These are phyloP conservation scores for Paspalum notatum DNA, from an alignment of 176 grass and related monocot genomes.

Conservation along the genomic window DNA sequence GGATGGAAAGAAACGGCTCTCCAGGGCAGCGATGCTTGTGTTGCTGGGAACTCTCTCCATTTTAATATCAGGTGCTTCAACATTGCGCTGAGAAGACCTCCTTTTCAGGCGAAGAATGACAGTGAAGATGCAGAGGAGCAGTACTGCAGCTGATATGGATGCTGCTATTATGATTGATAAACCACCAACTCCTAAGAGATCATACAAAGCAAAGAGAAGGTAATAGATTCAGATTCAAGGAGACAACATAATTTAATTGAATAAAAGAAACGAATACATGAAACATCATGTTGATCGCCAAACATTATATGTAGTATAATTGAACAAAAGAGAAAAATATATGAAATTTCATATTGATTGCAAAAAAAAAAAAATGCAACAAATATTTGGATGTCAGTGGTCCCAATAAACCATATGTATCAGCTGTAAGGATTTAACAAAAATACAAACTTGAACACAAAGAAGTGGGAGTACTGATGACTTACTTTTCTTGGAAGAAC, in stretches of 20 bases:
- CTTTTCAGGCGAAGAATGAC: slow-evolving; percentile 43
- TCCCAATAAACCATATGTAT: neutral
- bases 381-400: no score
- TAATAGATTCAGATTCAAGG: neutral
- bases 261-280: neutral
- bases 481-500: slow-evolving; percentile 51
- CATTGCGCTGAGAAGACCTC: slow-evolving; percentile 24
- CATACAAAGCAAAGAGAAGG: slow-evolving; percentile 12
- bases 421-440: neutral
- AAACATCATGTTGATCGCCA: slow-evolving; percentile 1
- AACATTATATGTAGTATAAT: neutral
- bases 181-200: slow-evolving; percentile 37
- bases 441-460: neutral
- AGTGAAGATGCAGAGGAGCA: slow-evolving; percentile 38
- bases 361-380: no score
- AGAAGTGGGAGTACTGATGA: slow-evolving; percentile 11
- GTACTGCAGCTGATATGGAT: slow-evolving; percentile 52
- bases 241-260: neutral
- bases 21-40: slow-evolving; percentile 56
- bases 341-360: no score
- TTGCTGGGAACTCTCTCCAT: slow-evolving; percentile 48
- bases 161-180: slow-evolving; percentile 48
- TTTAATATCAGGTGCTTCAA: slow-evolving; percentile 41
- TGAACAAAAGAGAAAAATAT: no score
- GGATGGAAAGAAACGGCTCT: slow-evolving; percentile 64